Base-by-base conservation (phyloP, 257 asterid species). In the Handroanthus guayacan region DNA sequence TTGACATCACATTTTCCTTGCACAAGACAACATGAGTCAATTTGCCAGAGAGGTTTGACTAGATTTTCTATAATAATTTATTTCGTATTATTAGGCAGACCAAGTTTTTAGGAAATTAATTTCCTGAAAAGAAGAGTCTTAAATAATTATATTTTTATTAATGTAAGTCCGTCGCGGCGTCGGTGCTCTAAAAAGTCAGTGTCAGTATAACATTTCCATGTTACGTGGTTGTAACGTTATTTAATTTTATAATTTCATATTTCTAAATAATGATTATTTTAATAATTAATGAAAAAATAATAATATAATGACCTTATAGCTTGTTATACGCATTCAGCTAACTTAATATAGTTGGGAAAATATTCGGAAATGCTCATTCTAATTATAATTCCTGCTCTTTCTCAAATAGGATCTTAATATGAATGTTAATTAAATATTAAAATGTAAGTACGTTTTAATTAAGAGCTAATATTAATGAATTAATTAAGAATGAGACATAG, bases 401-500 rank as follows among this genome's bases (percentile, higher is more conserved):
- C n/a, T n/a, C n/a, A n/a, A n/a, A n/a, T n/a, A n/a, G n/a, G n/a
- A n/a, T 38, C 43, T 38, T 38, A 39, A 39, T 39, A 39, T 3
- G 44, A 39, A 39, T 3, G 44, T 39, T 39, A 39, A 39, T 61
- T 20, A 34, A 18, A 61, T 45, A 10, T 61, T 31, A 37, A 31
- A 31, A 61, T 36, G 18, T n/a, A n/a, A n/a, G n/a, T n/a, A n/a
- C n/a, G n/a, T n/a, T n/a, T n/a, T 34, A 5, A 45, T 61, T 47
- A 39, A 48, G 7, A 71, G 41, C 17, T 37, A 45, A 1, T 62
- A 17, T 18, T 9, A 4, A 38, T 8, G 4, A 12, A 71, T 16
- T 17, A 81, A 52, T 61, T 41, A 75, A 75, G 63, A 62, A 73
- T 18, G 55, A 69, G 83, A 82, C 86, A 80, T 13, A 62, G 86